A percentile compares a stretch with the other conserved stretches of the same genome.
Evolutionary conservation across 2,329 filamentous ascomycete species (phyloP).

Genomic region (Ilyonectria destructans): DNA sequence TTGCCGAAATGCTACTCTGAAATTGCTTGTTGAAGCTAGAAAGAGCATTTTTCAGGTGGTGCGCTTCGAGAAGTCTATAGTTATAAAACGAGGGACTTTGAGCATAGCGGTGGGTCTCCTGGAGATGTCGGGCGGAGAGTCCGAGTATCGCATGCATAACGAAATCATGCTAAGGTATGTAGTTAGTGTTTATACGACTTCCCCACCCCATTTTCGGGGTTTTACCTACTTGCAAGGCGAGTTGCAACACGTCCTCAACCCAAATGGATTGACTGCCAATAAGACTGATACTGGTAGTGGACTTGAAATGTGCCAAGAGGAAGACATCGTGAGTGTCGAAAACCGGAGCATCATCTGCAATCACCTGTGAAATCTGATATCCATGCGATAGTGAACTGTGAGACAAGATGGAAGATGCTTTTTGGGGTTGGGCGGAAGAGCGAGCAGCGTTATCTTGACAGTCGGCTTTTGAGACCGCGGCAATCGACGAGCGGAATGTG

Average conservation of each 20-base stretch:
- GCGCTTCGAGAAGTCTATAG: slow-evolving; percentile 16
- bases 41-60: slow-evolving; percentile 19
- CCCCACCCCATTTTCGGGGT: slow-evolving; percentile 17
- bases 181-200: slow-evolving; percentile 18
- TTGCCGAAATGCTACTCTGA: slow-evolving; percentile 18
- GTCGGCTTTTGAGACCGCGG: slow-evolving; percentile 15
- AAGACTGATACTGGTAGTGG: slow-evolving; percentile 18
- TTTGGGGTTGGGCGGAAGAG: slow-evolving; percentile 12
- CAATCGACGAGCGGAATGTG: slow-evolving; percentile 19
- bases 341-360: slow-evolving; percentile 18
- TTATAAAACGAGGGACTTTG: slow-evolving; percentile 18
- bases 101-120: slow-evolving; percentile 18
- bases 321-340: slow-evolving; percentile 19
- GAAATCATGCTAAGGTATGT: slow-evolving; percentile 17
- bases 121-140: slow-evolving; percentile 18
- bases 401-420: slow-evolving; percentile 16
- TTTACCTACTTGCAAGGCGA: slow-evolving; percentile 19
- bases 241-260: slow-evolving; percentile 18
- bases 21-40: slow-evolving; percentile 18
- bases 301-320: slow-evolving; percentile 20
- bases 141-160: slow-evolving; percentile 20
- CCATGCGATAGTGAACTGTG: slow-evolving; percentile 16
- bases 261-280: slow-evolving; percentile 19
- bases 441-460: slow-evolving; percentile 16
- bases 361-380: slow-evolving; percentile 20